These are phyloP conservation scores for Solanum sejunctum DNA, from an alignment of 257 asterid species.

Conservation along the genomic window DNA sequence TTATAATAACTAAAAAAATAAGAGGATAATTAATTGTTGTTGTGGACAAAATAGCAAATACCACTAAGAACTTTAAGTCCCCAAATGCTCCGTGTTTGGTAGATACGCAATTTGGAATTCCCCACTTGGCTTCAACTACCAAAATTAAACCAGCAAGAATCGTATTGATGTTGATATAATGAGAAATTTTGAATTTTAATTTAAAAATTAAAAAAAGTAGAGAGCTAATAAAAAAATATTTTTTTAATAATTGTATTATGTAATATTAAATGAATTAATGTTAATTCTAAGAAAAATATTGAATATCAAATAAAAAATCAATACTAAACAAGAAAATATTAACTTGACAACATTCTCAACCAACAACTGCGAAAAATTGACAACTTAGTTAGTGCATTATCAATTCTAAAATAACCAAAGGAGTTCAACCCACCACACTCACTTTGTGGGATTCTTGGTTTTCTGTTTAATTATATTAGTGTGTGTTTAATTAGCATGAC, in stretches of 20 bases:
- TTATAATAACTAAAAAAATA: no score
- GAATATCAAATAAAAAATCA: background rate
- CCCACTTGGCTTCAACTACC: background rate
- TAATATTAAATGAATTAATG: rapidly evolving
- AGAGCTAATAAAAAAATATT: rapidly evolving
- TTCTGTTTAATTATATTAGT: background rate
- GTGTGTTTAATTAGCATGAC: background rate
- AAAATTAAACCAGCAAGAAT: background rate
- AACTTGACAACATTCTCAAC: background rate
- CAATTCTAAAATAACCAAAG: background rate
- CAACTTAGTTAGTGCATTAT: background rate
- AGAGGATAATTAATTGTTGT: background rate
- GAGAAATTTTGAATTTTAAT: rapidly evolving
- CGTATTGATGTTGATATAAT: background rate
- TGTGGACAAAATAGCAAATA: background rate
- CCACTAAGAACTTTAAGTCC: background rate
- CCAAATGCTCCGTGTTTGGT: background rate
- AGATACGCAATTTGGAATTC: background rate
- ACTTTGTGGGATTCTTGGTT: background rate
- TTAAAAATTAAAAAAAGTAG: background rate
- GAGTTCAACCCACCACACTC: background rate
- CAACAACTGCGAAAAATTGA: background rate
- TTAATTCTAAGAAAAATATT: background rate
- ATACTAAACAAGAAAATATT: rapidly evolving
- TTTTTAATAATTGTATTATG: background rate